A percentile compares a stretch with the other conserved stretches of the same genome.
These are phyloP conservation scores for Scleromitrula shiraiana DNA, from an alignment of 2,329 filamentous ascomycete genomes.

Conservation along the genomic window DNA sequence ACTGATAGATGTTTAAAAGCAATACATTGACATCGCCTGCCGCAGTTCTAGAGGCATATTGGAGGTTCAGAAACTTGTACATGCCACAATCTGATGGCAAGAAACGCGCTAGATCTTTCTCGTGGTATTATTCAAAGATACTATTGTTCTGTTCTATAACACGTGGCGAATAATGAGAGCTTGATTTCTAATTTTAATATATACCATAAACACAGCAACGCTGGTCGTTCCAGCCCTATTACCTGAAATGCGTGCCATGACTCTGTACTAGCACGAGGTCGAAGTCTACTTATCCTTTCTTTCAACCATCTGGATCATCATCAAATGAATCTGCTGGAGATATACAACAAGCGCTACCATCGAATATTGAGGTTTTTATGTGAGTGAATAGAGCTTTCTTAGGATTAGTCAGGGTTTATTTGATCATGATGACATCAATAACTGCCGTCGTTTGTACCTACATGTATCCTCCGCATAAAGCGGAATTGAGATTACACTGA, in stretches of 20 bases:
- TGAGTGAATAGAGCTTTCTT: background rate
- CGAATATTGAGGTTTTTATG: background rate
- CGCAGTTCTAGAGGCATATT: too few relatives aligned
- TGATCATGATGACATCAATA: background rate
- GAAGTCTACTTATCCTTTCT: background rate
- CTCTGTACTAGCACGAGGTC: background rate
- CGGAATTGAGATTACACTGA: slow-evolving; percentile 40
- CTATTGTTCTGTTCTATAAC: too few relatives aligned
- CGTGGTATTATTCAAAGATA: background rate
- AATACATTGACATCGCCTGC: too few relatives aligned
- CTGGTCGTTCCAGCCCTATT: background rate
- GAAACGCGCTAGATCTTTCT: background rate
- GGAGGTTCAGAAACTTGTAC: too few relatives aligned
- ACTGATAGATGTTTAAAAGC: too few relatives aligned
- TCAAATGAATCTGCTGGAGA: background rate
- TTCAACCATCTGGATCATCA: background rate
- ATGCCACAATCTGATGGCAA: background rate
- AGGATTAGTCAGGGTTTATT: background rate
- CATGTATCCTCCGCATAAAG: slow-evolving; percentile 37
- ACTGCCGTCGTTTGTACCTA: too few relatives aligned
- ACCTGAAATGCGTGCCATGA: background rate
- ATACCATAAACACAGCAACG: too few relatives aligned
- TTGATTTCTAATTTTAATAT: too few relatives aligned
- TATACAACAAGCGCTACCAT: background rate
- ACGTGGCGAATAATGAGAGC: too few relatives aligned